phyloP scores from a whole-genome alignment of 108 stramenopile species.

The Skeletonema potamos region DNA sequence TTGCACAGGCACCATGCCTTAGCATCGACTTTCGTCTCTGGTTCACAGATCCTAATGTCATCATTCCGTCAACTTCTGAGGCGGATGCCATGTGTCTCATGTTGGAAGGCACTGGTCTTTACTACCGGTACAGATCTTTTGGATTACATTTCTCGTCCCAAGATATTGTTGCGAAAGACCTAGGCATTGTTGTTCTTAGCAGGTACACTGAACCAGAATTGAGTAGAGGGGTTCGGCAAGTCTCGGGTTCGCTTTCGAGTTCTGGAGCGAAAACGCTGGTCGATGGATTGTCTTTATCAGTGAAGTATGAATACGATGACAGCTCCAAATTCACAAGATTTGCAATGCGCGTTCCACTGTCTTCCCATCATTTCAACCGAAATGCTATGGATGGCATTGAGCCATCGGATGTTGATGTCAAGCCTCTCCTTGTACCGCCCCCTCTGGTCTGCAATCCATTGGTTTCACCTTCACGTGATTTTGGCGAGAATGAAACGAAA shows the following conservation, averaged over 20 bases:
- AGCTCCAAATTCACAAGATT: constrained; percentile 49
- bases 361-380: constrained; percentile 23
- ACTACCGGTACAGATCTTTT: constrained; percentile 77
- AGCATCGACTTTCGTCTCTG: constrained; percentile 84
- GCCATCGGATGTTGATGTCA: constrained; percentile 47
- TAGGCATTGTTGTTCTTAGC: constrained; percentile 53
- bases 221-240: constrained; percentile 40
- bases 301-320: constrained; percentile 63
- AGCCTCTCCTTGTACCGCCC: constrained; percentile 50
- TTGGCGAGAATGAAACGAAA: constrained; percentile 57
- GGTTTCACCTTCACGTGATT: constrained; percentile 26
- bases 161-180: constrained; percentile 61
- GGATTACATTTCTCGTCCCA: constrained; percentile 64
- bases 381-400: constrained; percentile 39
- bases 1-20: constrained; percentile 21
- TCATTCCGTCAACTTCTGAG: constrained; percentile 52
- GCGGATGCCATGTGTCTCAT: constrained; percentile 45
- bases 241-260: constrained; percentile 38
- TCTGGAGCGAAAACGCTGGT: constrained; percentile 54
- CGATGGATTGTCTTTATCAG: constrained; percentile 73
- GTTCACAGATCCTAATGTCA: constrained; percentile 49
- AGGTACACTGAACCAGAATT: constrained; percentile 18
- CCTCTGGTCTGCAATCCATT: constrained; percentile 67
- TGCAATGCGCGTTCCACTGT: constrained; percentile 57
- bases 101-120: constrained; percentile 64